A percentile compares a stretch with the other conserved stretches of the same genome.
These are phyloP conservation scores for Ceratocystis eucalypticola DNA, from an alignment of 2,329 filamentous ascomycete genomes.

Conservation along the genomic window DNA sequence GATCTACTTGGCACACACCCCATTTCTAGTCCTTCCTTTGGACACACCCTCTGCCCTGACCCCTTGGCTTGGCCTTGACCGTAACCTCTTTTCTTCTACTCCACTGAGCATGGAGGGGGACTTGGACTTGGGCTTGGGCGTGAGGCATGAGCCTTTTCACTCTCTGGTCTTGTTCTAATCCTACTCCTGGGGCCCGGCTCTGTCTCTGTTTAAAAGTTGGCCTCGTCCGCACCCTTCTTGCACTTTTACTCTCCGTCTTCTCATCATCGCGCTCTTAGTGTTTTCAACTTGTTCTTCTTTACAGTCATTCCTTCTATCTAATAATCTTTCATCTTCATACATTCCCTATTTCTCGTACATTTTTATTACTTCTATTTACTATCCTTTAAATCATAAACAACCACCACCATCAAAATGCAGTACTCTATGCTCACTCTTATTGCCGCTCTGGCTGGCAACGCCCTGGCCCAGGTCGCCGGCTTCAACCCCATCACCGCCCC, in stretches of 20 bases:
- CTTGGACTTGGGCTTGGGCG: background rate
- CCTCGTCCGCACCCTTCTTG: conserved; percentile 13
- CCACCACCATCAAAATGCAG: conserved; percentile 37
- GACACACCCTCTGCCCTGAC: background rate
- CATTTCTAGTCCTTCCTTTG: background rate
- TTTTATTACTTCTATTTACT: conserved; percentile 8
- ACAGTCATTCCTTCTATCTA: conserved; percentile 16
- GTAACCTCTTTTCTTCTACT: background rate
- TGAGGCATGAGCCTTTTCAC: background rate
- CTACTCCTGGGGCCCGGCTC: background rate
- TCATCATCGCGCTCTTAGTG: conserved; percentile 16
- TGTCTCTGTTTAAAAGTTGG: conserved; percentile 15
- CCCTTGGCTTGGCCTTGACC: background rate
- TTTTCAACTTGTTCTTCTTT: conserved; percentile 11
- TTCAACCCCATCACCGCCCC: conserved; percentile 44
- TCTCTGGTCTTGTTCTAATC: background rate
- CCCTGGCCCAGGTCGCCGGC: conserved; percentile 40
- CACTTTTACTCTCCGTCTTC: conserved; percentile 8
- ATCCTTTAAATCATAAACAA: conserved; percentile 13
- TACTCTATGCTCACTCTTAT: conserved; percentile 32
- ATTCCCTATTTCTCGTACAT: conserved; percentile 1
- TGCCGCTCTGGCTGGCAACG: conserved; percentile 37
- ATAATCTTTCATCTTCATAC: conserved; percentile 1
- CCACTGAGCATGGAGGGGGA: background rate
- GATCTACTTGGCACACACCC: no score